Base-by-base conservation (phyloP, 1,284 basidiomycete genomes). In the Boletellus deceptivus region DNA sequence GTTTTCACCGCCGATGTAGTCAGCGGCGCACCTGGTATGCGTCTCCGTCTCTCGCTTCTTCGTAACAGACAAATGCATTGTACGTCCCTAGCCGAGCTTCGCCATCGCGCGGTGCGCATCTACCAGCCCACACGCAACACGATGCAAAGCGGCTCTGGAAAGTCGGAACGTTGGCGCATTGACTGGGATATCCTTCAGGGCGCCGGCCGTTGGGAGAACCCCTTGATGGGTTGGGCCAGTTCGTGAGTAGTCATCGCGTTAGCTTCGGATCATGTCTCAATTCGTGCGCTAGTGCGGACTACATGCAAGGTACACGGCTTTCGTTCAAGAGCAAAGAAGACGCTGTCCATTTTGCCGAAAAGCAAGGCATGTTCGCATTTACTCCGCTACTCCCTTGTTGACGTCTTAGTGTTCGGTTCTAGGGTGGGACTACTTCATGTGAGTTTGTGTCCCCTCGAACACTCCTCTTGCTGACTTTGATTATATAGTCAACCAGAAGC, bases 171-270 rank as follows among this genome's bases (percentile, higher is more conserved):
- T 62, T 99, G 96, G 96, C 79, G 93, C 58, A 85, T 99, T 64
- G 96, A 99, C 72, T 99, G 89, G 77, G 96, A 99, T 63, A 87
- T 87, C 52, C 75, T 98, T 17, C 85, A 84, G 58, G 93, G 94
- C 39, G 86, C 82, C 31, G 94, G 91, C 13, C 81, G 96, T 54
- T 99, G 96, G 96, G 94, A 98, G 79, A 98, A 98, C 69, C 93
- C 93, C n/a, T 72, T 99, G 62, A 99, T 99, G 91, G 96, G 96
- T 50, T 99, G 85, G 82, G 94, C 94, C 1, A 90, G 86, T 72
- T 91, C 87, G 91, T 93, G 66, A 72, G 87, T 78, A 16, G n/a
- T 46, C 10, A 2, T 48, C 33, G 34, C 36, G 20, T 10, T n/a
- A 13, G 39, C 20, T 22, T 37, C 16, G 36, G 37, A 16, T n/a